These are phyloP conservation scores for Tranzscheliella williamsii DNA, from an alignment of 1,284 basidiomycete genomes.

Conservation along the genomic window DNA sequence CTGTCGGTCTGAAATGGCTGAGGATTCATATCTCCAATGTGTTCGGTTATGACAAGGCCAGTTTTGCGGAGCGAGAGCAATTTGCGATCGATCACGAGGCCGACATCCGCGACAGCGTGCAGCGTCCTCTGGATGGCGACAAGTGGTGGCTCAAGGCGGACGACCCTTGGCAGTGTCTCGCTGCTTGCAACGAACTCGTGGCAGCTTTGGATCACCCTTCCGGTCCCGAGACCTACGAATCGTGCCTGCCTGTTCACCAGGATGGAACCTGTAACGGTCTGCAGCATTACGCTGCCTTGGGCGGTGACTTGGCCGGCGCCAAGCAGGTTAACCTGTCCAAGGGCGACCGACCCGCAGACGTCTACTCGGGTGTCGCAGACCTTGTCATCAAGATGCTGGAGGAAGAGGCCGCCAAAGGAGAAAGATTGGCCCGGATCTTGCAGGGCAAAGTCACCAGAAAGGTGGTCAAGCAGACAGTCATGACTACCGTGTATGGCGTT, in stretches of 20 bases:
- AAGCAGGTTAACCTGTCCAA: constrained; percentile 88
- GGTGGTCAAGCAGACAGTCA: constrained; percentile 98
- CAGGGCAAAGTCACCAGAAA: constrained; percentile 84
- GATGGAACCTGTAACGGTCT: constrained; percentile 98
- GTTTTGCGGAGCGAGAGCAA: constrained; percentile 82
- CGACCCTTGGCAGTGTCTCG: constrained; percentile 96
- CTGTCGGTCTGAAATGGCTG: constrained; percentile 78
- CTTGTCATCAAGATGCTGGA: constrained; percentile 64
- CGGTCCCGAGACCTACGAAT: constrained; percentile 74
- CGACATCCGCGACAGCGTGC: constrained; percentile 81
- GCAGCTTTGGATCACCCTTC: constrained; percentile 69
- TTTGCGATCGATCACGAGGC: constrained; percentile 77
- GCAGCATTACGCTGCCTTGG: constrained; percentile 97
- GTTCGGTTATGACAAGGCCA: constrained; percentile 92
- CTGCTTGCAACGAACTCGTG: constrained; percentile 83
- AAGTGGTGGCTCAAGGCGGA: constrained; percentile 79
- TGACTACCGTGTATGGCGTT: constrained; percentile 99
- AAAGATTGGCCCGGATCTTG: constrained; percentile 70
- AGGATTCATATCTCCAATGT: constrained; percentile 92
- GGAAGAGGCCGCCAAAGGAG: constrained; percentile 66
- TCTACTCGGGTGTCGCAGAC: constrained; percentile 88
- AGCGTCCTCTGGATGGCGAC: constrained; percentile 63
- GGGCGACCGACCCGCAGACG: constrained; percentile 86
- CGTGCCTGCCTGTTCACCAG: constrained; percentile 88
- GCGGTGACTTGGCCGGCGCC: constrained; percentile 87